Evolutionary conservation across 352 stramenopile species (phyloP).

Genomic region (Globisporangium abappressorium): DNA sequence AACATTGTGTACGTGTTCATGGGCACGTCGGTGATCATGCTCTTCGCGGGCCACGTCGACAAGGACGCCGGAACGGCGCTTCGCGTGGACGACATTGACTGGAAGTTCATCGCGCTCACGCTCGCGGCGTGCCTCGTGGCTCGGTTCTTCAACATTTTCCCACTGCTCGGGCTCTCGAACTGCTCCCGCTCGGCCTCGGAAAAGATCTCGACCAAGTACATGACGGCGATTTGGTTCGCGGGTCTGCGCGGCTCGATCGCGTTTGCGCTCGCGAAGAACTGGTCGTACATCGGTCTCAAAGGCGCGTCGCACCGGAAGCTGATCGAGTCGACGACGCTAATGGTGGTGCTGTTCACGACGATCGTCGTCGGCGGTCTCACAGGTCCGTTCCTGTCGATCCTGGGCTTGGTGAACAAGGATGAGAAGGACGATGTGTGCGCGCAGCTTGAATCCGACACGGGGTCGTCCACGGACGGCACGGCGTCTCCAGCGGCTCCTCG

Average conservation of each 20-base stretch:
- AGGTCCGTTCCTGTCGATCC: slow-evolving; percentile 55
- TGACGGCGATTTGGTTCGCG: slow-evolving; percentile 91
- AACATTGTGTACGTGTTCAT: slow-evolving; percentile 88
- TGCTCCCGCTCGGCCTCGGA: slow-evolving; percentile 48
- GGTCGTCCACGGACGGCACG: slow-evolving; percentile 21
- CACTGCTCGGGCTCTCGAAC: slow-evolving; percentile 71
- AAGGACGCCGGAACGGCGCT: slow-evolving; percentile 52
- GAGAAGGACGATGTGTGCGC: slow-evolving; percentile 21
- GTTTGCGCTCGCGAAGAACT: slow-evolving; percentile 89
- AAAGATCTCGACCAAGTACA: slow-evolving; percentile 68
- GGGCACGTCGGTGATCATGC: slow-evolving; percentile 81
- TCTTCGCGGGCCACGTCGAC: slow-evolving; percentile 71
- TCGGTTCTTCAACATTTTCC: slow-evolving; percentile 79
- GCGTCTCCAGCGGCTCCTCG: slow-evolving; percentile 23
- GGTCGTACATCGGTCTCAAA: slow-evolving; percentile 71
- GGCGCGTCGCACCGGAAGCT: slow-evolving; percentile 71
- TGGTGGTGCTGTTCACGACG: slow-evolving; percentile 86
- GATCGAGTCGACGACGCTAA: slow-evolving; percentile 84
- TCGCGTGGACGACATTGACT: slow-evolving; percentile 79
- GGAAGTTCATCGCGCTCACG: slow-evolving; percentile 78
- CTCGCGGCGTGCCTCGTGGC: slow-evolving; percentile 62
- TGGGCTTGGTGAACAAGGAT: slow-evolving; percentile 42
- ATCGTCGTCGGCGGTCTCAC: slow-evolving; percentile 78
- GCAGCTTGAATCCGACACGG: slow-evolving; percentile 38
- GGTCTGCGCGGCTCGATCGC: slow-evolving; percentile 92